These are phyloP conservation scores for Vitellaria paradoxa DNA, from an alignment of 179 eudicot species.

Conservation along the genomic window DNA sequence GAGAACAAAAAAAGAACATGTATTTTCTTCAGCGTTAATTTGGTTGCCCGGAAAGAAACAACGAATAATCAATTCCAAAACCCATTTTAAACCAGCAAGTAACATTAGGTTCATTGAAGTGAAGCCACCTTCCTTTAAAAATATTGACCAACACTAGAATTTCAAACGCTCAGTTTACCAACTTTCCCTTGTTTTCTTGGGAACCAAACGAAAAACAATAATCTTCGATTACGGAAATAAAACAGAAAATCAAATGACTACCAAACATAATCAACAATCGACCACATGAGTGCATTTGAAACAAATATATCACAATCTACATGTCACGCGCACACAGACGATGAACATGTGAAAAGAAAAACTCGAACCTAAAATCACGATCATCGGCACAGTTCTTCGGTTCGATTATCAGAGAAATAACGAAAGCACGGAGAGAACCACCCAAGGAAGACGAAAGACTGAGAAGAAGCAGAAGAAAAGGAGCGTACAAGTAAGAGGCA, in stretches of 20 bases:
- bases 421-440: neutral
- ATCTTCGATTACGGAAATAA: neutral
- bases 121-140: neutral
- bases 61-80: neutral
- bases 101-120: neutral
- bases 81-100: neutral
- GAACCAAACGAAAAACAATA: neutral
- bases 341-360: neutral
- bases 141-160: neutral
- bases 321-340: neutral
- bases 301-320: neutral
- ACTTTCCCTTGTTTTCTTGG: neutral
- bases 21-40: neutral
- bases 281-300: neutral
- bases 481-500: constrained; percentile 6
- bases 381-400: neutral
- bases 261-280: neutral
- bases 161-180: neutral
- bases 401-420: neutral
- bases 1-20: neutral
- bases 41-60: neutral
- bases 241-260: neutral
- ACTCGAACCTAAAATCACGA: constrained; percentile 5
- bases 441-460: neutral
- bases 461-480: neutral